A percentile compares a stretch with the other conserved stretches of the same genome.
phyloP scores from a whole-genome alignment of 2,329 filamentous ascomycete species.

The Periconia sp. region DNA sequence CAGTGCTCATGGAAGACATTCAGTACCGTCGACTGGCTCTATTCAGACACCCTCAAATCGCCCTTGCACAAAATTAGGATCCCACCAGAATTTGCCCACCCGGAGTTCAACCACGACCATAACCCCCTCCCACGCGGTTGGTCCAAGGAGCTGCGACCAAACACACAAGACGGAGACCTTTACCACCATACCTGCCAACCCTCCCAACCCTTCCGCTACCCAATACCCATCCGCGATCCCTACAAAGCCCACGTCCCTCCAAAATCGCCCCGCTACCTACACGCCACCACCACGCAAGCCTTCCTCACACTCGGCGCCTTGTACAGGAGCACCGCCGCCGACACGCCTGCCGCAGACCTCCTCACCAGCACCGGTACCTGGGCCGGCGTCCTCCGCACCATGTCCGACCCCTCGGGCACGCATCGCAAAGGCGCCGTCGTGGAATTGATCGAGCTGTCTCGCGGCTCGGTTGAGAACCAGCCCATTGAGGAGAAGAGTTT shows the following conservation, averaged over 20 bases:
- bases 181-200: slow-evolving; percentile 13
- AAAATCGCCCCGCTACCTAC: slow-evolving; percentile 14
- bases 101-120: not conserved
- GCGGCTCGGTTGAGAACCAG: slow-evolving; percentile 16
- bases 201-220: slow-evolving; percentile 14
- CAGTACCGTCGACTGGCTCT: slow-evolving; percentile 16
- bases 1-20: slow-evolving; percentile 17
- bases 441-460: slow-evolving; percentile 21
- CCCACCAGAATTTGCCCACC: not conserved
- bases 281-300: slow-evolving; percentile 10
- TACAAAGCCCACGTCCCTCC: slow-evolving; percentile 10
- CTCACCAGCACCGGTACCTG: slow-evolving; percentile 8
- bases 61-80: slow-evolving; percentile 1
- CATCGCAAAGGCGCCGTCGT: not conserved
- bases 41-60: slow-evolving; percentile 7
- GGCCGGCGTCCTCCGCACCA: slow-evolving; percentile 17
- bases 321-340: slow-evolving; percentile 7
- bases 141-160: not conserved
- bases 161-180: not conserved
- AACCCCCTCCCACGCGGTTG: not conserved
- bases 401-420: not conserved
- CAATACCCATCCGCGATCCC: slow-evolving; percentile 16
- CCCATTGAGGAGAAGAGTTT: slow-evolving; percentile 18
- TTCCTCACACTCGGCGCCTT: slow-evolving; percentile 10
- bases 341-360: slow-evolving; percentile 12